Conservation (phyloP, 1,139 yeast genomes). For the Taphrina wiesneri region DNA sequence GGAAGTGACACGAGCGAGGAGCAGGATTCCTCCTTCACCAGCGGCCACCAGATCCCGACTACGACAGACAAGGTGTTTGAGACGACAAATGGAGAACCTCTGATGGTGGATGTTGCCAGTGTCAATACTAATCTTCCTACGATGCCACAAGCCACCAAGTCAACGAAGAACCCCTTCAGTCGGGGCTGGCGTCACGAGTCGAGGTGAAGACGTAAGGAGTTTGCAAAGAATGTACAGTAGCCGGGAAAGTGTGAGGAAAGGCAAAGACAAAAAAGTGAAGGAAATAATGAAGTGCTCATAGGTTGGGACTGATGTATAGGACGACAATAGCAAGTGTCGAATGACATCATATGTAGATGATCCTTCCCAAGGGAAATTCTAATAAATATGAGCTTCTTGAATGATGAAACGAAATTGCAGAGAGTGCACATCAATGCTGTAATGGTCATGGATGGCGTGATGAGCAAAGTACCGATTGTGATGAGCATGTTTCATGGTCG, state of each 20-base stretch:
- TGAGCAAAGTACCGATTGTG: no score
- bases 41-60: not conserved
- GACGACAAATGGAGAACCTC: not conserved
- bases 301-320: not conserved
- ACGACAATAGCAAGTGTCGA: not conserved
- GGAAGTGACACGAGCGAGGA: slow-evolving; percentile 20
- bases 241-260: not conserved
- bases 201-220: not conserved
- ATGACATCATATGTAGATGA: not conserved
- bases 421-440: no score
- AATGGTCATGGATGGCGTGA: no score
- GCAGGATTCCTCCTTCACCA: not conserved
- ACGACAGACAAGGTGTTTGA: slow-evolving; percentile 1
- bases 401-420: no score
- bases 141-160: not conserved
- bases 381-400: no score
- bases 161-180: not conserved
- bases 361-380: no score
- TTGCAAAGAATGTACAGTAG: not conserved
- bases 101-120: not conserved
- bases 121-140: not conserved
- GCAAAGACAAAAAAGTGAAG: not conserved
- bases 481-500: not conserved
- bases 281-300: not conserved
- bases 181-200: slow-evolving; percentile 1